Evolutionary conservation across 768 basidiomycete genomes (phyloP).

Genomic region (Mycena maculata): DNA sequence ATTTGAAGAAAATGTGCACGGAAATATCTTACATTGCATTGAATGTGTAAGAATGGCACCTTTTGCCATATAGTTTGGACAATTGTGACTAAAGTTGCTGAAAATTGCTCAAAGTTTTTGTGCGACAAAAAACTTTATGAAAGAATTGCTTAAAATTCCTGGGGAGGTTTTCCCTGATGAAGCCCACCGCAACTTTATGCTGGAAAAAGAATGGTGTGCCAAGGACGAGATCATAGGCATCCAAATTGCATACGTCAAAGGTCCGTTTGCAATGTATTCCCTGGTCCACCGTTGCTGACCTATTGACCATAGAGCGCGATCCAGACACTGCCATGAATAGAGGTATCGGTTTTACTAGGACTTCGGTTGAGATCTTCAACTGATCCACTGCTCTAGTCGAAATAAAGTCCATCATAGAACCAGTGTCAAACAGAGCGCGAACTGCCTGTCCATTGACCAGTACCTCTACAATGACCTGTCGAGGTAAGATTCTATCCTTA

Average conservation of each 20-base stretch:
- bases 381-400: slow-evolving; percentile 46
- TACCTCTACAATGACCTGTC: slow-evolving; percentile 18
- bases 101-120: no score
- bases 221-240: slow-evolving; percentile 45
- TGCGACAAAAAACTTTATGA: no score
- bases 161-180: no score
- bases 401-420: no score
- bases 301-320: no score
- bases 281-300: no score
- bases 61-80: no score
- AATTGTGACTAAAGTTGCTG: no score
- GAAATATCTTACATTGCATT: no score
- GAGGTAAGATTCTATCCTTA: slow-evolving; percentile 8
- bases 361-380: slow-evolving; percentile 34
- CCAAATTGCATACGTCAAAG: slow-evolving; percentile 46
- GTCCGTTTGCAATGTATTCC: slow-evolving; percentile 30
- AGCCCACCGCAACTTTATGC: slow-evolving; percentile 25
- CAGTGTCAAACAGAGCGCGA: slow-evolving; percentile 24
- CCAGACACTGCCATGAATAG: slow-evolving; percentile 48
- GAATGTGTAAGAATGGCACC: no score
- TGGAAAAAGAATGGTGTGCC: slow-evolving; percentile 46
- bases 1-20: no score
- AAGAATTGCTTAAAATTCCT: no score
- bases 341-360: slow-evolving; percentile 44
- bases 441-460: slow-evolving; percentile 2